Conservation (phyloP, 2,329 filamentous ascomycete species). For the Ceratocystis cubensis region DNA sequence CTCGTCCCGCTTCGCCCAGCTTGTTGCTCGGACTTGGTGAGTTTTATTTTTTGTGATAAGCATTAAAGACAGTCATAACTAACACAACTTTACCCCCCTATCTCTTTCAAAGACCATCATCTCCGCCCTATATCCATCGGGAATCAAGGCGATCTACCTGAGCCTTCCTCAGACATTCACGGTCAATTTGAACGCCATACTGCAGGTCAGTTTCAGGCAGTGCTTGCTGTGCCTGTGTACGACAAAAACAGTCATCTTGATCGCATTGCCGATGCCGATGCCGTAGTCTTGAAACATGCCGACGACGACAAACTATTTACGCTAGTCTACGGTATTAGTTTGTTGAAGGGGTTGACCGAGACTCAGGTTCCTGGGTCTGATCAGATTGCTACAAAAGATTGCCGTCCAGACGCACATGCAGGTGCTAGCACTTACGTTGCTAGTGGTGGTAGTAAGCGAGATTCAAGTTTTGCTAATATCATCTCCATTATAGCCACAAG, state of each 20-base stretch:
- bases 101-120: constrained; percentile 10
- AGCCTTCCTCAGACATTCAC: constrained; percentile 8
- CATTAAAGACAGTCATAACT: not conserved
- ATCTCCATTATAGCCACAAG: constrained; percentile 18
- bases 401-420: constrained; percentile 2
- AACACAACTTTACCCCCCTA: not conserved
- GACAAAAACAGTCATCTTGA: constrained; percentile 18
- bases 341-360: constrained; percentile 13
- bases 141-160: constrained; percentile 10
- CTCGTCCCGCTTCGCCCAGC: constrained; percentile 18
- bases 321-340: constrained; percentile 18
- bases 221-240: constrained; percentile 19
- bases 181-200: constrained; percentile 13
- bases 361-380: not conserved
- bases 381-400: not conserved
- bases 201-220: constrained; percentile 21
- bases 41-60: not conserved
- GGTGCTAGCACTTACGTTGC: not conserved
- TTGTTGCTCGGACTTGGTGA: constrained; percentile 18
- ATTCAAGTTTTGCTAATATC: constrained; percentile 19
- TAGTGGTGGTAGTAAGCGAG: not conserved
- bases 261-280: constrained; percentile 14
- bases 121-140: constrained; percentile 10
- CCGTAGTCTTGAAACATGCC: constrained; percentile 15
- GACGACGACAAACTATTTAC: constrained; percentile 15